Evolutionary conservation across 2,329 filamentous ascomycete genomes (phyloP).

Genomic region (Anthostomella pinea): DNA sequence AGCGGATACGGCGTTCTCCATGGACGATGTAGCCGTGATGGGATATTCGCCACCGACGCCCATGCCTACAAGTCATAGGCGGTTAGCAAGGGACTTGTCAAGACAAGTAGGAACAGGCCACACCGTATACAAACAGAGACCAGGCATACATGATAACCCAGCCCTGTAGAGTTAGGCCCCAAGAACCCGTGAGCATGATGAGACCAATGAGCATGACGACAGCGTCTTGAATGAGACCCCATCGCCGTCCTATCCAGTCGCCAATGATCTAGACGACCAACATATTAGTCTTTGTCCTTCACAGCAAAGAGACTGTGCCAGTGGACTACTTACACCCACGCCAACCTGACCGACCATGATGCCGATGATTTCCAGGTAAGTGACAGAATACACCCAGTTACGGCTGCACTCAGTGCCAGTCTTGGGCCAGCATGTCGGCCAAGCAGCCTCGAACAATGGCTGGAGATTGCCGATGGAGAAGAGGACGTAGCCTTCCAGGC

Average conservation of each 20-base stretch:
- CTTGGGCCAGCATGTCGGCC: conserved; percentile 74
- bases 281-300: conserved; percentile 12
- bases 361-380: conserved; percentile 89
- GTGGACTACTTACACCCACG: conserved; percentile 63
- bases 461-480: conserved; percentile 95
- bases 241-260: conserved; percentile 83
- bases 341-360: conserved; percentile 92
- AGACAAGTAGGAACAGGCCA: conserved; percentile 38
- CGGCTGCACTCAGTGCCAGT: conserved; percentile 62
- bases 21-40: conserved; percentile 92
- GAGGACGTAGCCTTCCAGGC: conserved; percentile 91
- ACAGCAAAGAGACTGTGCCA: conserved; percentile 1
- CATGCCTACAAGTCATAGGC: conserved; percentile 35
- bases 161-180: conserved; percentile 82
- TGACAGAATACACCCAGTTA: conserved; percentile 80
- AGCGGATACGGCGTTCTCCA: conserved; percentile 84
- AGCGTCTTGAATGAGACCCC: conserved; percentile 94
- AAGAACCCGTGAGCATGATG: conserved; percentile 85
- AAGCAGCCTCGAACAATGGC: conserved; percentile 74
- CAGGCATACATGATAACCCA: conserved; percentile 98
- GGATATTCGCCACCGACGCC: conserved; percentile 86
- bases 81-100: conserved; percentile 13
- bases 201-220: conserved; percentile 92
- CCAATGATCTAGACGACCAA: conserved; percentile 46
- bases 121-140: conserved; percentile 87